Evolutionary conservation across 2,329 filamentous ascomycete species (phyloP).

Genomic region (Monosporascus sp.): DNA sequence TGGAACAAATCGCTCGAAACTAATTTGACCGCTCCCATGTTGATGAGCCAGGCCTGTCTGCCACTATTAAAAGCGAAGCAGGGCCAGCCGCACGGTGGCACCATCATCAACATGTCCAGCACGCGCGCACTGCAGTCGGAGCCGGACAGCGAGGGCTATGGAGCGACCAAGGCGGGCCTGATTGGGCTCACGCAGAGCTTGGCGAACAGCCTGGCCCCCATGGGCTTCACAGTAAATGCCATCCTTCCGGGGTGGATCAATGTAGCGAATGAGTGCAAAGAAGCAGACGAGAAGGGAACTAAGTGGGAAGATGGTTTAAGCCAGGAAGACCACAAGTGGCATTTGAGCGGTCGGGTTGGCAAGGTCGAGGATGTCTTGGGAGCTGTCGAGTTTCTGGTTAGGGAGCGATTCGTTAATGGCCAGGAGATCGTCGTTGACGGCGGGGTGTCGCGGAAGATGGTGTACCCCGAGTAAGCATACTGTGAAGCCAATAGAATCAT

Average conservation of each 20-base stretch:
- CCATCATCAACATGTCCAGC: slow-evolving; percentile 42
- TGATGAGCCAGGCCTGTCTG: slow-evolving; percentile 24
- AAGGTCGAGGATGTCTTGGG: slow-evolving; percentile 36
- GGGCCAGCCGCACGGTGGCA: slow-evolving; percentile 10
- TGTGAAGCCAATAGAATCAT: no score
- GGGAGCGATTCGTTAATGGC: slow-evolving; percentile 23
- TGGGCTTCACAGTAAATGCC: slow-evolving; percentile 40
- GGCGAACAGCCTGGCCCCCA: slow-evolving; percentile 36
- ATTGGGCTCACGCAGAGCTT: slow-evolving; percentile 44
- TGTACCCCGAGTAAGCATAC: slow-evolving; percentile 20
- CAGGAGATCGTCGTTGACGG: slow-evolving; percentile 25
- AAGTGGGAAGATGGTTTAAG: slow-evolving; percentile 41
- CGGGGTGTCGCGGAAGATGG: slow-evolving; percentile 26
- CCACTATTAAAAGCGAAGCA: slow-evolving; percentile 15
- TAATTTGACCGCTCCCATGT: slow-evolving; percentile 31
- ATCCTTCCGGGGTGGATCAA: slow-evolving; percentile 48
- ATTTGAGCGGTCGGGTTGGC: slow-evolving; percentile 43
- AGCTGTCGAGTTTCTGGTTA: slow-evolving; percentile 21
- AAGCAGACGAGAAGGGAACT: slow-evolving; percentile 29
- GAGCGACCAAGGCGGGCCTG: slow-evolving; percentile 43
- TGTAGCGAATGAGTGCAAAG: slow-evolving; percentile 31
- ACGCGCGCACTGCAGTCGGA: slow-evolving; percentile 45
- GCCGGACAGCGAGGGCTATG: slow-evolving; percentile 43
- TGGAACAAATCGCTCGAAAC: slow-evolving; percentile 31
- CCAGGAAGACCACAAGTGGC: slow-evolving; percentile 40